phyloP scores from a whole-genome alignment of 192 early-diverging fungal genomes.

The Gonapodya prolifera region DNA sequence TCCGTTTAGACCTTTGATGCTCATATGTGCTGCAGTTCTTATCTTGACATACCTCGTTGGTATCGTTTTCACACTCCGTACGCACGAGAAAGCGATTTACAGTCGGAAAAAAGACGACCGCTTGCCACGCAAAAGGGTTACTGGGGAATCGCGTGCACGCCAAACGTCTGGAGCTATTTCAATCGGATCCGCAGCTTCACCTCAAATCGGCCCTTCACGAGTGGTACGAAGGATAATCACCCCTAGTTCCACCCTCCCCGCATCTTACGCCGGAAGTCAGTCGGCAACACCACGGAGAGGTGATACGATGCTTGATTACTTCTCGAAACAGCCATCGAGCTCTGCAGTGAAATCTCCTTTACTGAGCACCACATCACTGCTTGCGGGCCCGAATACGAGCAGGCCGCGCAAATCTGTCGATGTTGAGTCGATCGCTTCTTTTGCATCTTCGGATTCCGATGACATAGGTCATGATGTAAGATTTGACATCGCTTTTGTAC shows the following conservation, averaged over 20 bases:
- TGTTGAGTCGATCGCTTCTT: neutral
- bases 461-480: neutral
- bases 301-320: neutral
- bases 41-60: conserved; percentile 71
- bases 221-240: conserved; percentile 1
- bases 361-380: neutral
- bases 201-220: conserved; percentile 26
- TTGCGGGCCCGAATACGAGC: neutral
- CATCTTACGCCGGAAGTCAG: neutral
- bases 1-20: conserved; percentile 12
- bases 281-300: neutral
- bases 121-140: neutral
- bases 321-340: neutral
- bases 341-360: neutral
- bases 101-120: conserved; percentile 8
- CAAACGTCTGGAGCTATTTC: neutral
- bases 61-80: conserved; percentile 83
- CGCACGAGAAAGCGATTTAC: conserved; percentile 75
- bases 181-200: conserved; percentile 5
- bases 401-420: neutral
- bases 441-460: neutral
- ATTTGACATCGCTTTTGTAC: neutral
- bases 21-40: conserved; percentile 46
- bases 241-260: neutral
- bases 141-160: neutral